Evolutionary conservation across 2,329 filamentous ascomycete genomes (phyloP).

Genomic region (Diaporthe vaccinii): DNA sequence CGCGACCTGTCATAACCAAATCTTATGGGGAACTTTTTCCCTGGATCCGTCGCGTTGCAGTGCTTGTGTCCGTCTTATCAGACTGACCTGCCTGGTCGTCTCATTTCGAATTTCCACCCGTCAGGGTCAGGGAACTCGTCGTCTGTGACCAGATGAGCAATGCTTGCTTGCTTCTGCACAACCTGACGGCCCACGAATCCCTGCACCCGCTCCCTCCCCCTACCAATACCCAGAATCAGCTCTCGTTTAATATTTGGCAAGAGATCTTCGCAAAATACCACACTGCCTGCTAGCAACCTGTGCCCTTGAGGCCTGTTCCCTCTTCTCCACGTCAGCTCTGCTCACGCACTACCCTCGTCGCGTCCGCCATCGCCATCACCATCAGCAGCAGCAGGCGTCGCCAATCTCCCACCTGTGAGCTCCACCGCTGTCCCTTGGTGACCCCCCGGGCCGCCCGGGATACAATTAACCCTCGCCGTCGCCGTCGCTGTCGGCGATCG

Average conservation of each 20-base stretch:
- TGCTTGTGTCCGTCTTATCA: neutral
- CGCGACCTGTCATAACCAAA: constrained; percentile 27
- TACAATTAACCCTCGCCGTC: constrained; percentile 13
- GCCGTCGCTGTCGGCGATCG: constrained; percentile 20
- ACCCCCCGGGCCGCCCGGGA: neutral
- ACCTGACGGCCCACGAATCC: neutral
- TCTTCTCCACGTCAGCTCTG: constrained; percentile 12
- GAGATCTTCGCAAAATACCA: constrained; percentile 12
- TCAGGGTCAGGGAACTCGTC: constrained; percentile 16
- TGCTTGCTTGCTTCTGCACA: constrained; percentile 17
- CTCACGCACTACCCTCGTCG: neutral
- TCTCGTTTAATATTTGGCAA: constrained; percentile 1
- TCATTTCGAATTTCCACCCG: constrained; percentile 23
- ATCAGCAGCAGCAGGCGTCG: neutral
- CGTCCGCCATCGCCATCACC: neutral
- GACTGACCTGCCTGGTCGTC: neutral
- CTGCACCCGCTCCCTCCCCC: neutral
- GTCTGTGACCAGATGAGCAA: constrained; percentile 12
- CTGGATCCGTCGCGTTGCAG: neutral
- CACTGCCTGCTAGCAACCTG: neutral
- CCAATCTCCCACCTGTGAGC: neutral
- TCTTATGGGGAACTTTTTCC: constrained; percentile 17
- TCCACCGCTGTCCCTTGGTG: constrained; percentile 4
- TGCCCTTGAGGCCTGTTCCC: constrained; percentile 12
- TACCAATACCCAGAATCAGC: constrained; percentile 16